Conservation (phyloP, 176 grass and related monocot genomes). For the Triticum turgidum region DNA sequence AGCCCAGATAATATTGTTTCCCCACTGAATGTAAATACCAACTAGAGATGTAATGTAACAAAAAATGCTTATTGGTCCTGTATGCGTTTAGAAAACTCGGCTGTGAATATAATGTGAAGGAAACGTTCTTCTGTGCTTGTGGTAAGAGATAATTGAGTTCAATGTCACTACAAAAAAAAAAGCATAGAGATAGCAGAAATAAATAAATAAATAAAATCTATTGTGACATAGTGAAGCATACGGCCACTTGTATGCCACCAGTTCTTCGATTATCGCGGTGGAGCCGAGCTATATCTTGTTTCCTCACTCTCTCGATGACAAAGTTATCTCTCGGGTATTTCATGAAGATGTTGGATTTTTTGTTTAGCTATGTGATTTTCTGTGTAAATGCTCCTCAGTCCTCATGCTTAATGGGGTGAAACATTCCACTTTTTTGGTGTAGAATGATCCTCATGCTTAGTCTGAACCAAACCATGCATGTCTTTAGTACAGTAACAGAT, state of each 20-base stretch:
- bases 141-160: background rate
- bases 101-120: background rate
- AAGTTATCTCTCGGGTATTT: background rate
- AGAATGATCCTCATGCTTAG: background rate
- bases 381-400: background rate
- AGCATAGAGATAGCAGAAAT: background rate
- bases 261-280: background rate
- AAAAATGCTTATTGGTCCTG: background rate
- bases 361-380: background rate
- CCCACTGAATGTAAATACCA: constrained; percentile 32
- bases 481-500: no score
- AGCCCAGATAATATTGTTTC: background rate
- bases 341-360: background rate
- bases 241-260: background rate
- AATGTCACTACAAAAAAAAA: background rate
- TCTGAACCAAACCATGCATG: background rate
- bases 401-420: background rate
- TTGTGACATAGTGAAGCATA: no score
- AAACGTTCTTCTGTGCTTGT: background rate
- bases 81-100: background rate
- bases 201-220: no score
- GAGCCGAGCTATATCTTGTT: background rate
- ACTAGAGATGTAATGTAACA: background rate
- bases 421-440: no score
- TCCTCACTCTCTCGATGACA: background rate